A percentile compares a stretch with the other conserved stretches of the same genome.
phyloP scores from a whole-genome alignment of 495 filamentous ascomycete genomes.

The Mytilinidion resinicola region DNA sequence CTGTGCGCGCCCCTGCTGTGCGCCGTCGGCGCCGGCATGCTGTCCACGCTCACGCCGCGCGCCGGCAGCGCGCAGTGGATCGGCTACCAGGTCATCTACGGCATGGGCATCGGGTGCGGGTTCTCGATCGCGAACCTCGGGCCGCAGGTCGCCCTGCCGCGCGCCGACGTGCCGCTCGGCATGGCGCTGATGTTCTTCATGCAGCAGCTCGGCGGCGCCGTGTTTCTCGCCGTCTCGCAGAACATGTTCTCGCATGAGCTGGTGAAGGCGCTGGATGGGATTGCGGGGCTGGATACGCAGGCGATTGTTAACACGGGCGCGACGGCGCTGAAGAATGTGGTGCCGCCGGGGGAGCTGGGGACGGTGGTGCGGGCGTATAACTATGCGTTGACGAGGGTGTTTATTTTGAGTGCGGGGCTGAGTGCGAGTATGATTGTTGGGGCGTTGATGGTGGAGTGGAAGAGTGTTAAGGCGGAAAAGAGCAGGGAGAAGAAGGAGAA shows the following conservation, averaged over 20 bases:
- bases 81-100: constrained; percentile 66
- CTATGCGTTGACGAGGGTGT: background rate
- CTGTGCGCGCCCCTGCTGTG: constrained; percentile 52
- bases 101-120: constrained; percentile 54
- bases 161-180: background rate
- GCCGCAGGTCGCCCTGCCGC: background rate
- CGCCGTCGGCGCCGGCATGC: constrained; percentile 62
- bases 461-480: background rate
- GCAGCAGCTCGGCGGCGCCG: background rate
- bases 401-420: background rate
- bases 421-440: background rate
- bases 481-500: background rate
- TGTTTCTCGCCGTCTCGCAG: background rate
- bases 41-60: constrained; percentile 57
- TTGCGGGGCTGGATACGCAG: constrained; percentile 1
- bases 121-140: background rate
- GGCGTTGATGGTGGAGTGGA: background rate
- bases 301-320: constrained; percentile 4
- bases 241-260: background rate
- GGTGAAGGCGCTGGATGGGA: constrained; percentile 48
- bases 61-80: constrained; percentile 57
- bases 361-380: background rate
- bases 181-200: constrained; percentile 1
- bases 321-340: background rate
- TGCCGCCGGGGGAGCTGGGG: background rate